Conservation (phyloP, 495 filamentous ascomycete genomes). For the Daldinia loculata region DNA sequence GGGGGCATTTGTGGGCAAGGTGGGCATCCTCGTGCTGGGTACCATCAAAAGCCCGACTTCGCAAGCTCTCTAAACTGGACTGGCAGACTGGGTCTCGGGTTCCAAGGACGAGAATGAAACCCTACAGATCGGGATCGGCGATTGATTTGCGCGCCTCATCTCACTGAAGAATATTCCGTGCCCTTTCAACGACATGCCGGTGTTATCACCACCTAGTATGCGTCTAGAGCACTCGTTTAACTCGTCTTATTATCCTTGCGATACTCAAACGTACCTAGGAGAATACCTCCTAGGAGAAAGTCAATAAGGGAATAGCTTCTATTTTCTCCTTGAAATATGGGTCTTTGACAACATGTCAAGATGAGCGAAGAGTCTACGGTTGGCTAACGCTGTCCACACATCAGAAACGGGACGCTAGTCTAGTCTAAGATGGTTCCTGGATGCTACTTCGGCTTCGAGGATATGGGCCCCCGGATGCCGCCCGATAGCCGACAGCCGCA, state of each 20-base stretch:
- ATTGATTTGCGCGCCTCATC: not conserved
- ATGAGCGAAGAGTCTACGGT: not conserved
- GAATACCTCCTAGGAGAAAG: not conserved
- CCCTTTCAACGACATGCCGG: not conserved
- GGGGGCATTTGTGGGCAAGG: conserved; percentile 1
- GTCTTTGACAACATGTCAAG: not conserved
- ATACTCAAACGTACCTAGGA: not conserved
- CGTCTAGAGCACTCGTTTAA: not conserved
- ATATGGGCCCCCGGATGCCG: conserved; percentile 18
- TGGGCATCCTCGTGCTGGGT: not conserved
- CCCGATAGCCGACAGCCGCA: conserved; percentile 34
- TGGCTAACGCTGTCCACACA: not conserved
- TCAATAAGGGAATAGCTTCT: not conserved
- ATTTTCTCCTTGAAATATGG: not conserved
- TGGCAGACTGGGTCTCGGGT: not conserved
- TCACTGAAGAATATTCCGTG: not conserved
- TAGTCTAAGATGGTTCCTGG: not conserved
- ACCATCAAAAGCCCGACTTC: conserved; percentile 14
- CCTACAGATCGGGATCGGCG: not conserved
- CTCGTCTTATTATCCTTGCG: not conserved
- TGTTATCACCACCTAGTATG: not conserved
- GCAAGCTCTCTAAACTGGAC: conserved; percentile 1
- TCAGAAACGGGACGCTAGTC: not conserved
- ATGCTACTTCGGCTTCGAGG: conserved; percentile 1
- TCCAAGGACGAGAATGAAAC: not conserved